Evolutionary conservation across 2,329 filamentous ascomycete genomes (phyloP).

Genomic region (Neofusicoccum cordaticola): DNA sequence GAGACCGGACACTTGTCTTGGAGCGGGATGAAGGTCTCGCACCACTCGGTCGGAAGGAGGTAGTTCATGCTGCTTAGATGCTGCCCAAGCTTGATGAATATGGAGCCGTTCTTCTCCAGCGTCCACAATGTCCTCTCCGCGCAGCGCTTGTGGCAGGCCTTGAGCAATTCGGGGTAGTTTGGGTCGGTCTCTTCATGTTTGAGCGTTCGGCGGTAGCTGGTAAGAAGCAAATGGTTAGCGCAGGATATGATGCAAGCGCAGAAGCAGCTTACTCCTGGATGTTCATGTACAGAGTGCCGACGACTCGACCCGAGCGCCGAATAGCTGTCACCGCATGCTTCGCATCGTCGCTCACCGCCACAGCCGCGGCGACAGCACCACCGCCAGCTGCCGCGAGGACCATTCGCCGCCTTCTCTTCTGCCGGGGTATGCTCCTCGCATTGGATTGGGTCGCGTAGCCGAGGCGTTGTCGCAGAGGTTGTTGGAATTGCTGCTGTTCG

Average conservation of each 20-base stretch:
- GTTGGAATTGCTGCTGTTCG: constrained; percentile 20
- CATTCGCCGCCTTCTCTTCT: constrained; percentile 28
- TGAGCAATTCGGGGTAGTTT: constrained; percentile 66
- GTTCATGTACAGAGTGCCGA: constrained; percentile 69
- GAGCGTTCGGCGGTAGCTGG: constrained; percentile 82
- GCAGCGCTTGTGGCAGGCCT: constrained; percentile 87
- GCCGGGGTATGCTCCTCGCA: constrained; percentile 21
- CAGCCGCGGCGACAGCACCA: constrained; percentile 40
- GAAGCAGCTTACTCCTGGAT: constrained; percentile 77
- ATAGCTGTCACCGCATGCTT: constrained; percentile 72
- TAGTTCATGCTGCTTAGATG: constrained; percentile 97
- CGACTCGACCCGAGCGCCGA: constrained; percentile 76
- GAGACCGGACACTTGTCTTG: constrained; percentile 96
- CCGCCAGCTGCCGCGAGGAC: constrained; percentile 28
- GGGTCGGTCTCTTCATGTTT: constrained; percentile 64
- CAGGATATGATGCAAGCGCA: background rate
- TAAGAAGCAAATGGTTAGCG: constrained; percentile 21
- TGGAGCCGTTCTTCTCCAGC: constrained; percentile 92
- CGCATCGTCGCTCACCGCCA: constrained; percentile 63
- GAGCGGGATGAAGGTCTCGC: constrained; percentile 88
- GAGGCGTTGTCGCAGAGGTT: constrained; percentile 22
- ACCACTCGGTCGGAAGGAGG: constrained; percentile 87
- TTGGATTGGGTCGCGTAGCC: constrained; percentile 23
- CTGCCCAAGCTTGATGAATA: constrained; percentile 97
- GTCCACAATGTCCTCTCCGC: constrained; percentile 82